Evolutionary conservation across 2,329 filamentous ascomycete genomes (phyloP), one percentile per base, ranked within the genome.

Genomic region (Aspergillus felis): DNA sequence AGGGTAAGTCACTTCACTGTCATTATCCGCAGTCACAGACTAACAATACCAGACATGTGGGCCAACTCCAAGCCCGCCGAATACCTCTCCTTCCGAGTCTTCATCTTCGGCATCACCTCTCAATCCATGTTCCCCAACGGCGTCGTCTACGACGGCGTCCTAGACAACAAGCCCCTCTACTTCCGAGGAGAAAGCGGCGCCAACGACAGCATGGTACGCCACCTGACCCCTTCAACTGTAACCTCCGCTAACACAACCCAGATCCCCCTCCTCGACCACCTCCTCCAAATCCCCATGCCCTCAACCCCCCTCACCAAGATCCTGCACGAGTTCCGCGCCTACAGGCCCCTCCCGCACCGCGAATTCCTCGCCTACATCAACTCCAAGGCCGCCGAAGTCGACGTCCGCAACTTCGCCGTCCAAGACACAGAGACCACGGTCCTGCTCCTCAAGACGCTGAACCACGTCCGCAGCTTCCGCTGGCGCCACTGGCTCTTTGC

Each of bases 121-220:
- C 92, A 97, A 76, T 88, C 86, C 68, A 96, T 97, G 92, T 97
- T 97, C 75, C 92, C 92, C 8, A 81, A 92, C 61, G 93, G 93
- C 8, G 93, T 97, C 7, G 77, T 96, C 50, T 97, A 97, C 73
- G 89, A 95, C 72, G 92, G 91, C 8, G 84, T 93, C 59, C 87
- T 87, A 63, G 85, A 88, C 58, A 72, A 76, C 63, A 80, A 89
- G 70, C 88, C 90, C 3, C 78, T 91, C 72, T 87, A 84, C 56
- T 97, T 97, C 83, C 87, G 93, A 32, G 93, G 93, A 64, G 93
- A 97, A 78, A 92, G 87, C 51, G 93, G 93, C 47, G 93, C 93
- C 64, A 97, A 97, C 71, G 93, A 97, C 78, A 90, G 87, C 77
- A 97, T 97, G 82, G 84, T 85, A 74, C 55, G 73, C 24, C 4